Conservation (phyloP, 2,329 filamentous ascomycete species). For the Chrysosporium keratinophilum region DNA sequence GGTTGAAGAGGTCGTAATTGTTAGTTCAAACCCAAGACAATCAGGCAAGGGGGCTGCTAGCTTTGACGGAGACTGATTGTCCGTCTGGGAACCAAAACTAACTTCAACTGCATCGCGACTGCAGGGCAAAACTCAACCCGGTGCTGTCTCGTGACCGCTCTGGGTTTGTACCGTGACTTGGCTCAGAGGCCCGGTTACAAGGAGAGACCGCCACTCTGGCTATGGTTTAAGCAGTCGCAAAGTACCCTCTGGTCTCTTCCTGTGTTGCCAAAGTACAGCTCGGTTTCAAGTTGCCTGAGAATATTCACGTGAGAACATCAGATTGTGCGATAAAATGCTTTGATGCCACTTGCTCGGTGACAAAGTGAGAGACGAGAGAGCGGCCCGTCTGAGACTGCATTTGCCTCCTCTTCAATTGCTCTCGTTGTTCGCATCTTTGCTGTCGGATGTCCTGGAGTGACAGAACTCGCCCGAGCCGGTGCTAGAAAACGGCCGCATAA, state of each 20-base stretch:
- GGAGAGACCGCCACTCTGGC: background rate
- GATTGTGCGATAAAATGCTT: background rate
- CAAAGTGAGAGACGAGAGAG: too few relatives aligned
- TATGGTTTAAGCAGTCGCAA: background rate
- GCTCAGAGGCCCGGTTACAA: background rate
- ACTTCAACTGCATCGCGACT: background rate
- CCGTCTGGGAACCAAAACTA: background rate
- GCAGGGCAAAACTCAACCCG: background rate
- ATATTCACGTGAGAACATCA: conserved; percentile 3
- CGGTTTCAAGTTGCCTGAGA: background rate
- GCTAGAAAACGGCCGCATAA: background rate
- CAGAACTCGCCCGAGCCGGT: background rate
- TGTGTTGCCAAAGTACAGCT: background rate
- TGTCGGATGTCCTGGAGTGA: background rate
- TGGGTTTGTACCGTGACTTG: background rate
- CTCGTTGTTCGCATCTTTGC: background rate
- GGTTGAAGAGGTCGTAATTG: background rate
- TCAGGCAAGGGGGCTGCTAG: background rate
- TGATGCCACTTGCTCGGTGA: background rate
- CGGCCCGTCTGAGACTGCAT: too few relatives aligned
- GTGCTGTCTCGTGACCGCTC: conserved; percentile 2
- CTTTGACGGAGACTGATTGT: conserved; percentile 9
- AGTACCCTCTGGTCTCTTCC: background rate
- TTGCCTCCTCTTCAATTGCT: background rate
- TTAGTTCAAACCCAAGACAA: background rate